Percentiles rank a stretch among this genome's conserved stretches.
These are phyloP conservation scores for Cercospora nicotianae DNA, from an alignment of 2,329 filamentous ascomycete species.

Conservation along the genomic window DNA sequence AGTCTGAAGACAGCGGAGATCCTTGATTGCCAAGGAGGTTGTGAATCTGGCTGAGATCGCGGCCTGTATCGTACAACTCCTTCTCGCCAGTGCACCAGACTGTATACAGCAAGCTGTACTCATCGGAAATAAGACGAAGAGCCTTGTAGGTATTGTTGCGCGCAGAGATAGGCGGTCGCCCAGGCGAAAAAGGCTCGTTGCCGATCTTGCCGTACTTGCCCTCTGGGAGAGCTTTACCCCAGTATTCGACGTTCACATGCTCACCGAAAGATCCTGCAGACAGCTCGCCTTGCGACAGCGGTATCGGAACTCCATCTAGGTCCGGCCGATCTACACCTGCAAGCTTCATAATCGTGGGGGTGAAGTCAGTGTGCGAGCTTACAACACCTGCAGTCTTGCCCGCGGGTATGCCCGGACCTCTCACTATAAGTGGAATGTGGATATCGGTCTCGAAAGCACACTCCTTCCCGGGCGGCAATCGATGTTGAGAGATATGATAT, in stretches of 20 bases:
- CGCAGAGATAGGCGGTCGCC: slow-evolving; percentile 17
- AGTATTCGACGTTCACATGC: slow-evolving; percentile 45
- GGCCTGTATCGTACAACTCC: slow-evolving; percentile 59
- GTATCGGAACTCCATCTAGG: slow-evolving; percentile 41
- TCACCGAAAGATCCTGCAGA: slow-evolving; percentile 29
- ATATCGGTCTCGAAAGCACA: slow-evolving; percentile 43
- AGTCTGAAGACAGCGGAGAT: slow-evolving; percentile 12
- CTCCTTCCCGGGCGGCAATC: slow-evolving; percentile 42
- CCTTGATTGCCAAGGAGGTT: slow-evolving; percentile 26
- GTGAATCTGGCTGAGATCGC: slow-evolving; percentile 29
- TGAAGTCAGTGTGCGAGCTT: slow-evolving; percentile 42
- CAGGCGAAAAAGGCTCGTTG: slow-evolving; percentile 19
- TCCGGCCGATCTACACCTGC: slow-evolving; percentile 35
- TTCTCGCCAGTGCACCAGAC: slow-evolving; percentile 69
- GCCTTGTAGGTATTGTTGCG: slow-evolving; percentile 38
- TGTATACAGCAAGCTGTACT: slow-evolving; percentile 64
- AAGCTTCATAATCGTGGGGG: slow-evolving; percentile 41
- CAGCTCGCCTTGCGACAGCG: slow-evolving; percentile 31
- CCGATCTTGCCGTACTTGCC: slow-evolving; percentile 32
- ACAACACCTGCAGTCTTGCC: slow-evolving; percentile 35
- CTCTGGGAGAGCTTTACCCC: slow-evolving; percentile 38
- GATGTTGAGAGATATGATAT: slow-evolving; percentile 42
- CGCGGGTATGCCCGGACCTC: slow-evolving; percentile 40
- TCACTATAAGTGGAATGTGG: slow-evolving; percentile 41
- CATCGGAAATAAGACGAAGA: slow-evolving; percentile 29